These are phyloP conservation scores for Didymella segeticola DNA, from an alignment of 2,329 filamentous ascomycete species.

Conservation along the genomic window DNA sequence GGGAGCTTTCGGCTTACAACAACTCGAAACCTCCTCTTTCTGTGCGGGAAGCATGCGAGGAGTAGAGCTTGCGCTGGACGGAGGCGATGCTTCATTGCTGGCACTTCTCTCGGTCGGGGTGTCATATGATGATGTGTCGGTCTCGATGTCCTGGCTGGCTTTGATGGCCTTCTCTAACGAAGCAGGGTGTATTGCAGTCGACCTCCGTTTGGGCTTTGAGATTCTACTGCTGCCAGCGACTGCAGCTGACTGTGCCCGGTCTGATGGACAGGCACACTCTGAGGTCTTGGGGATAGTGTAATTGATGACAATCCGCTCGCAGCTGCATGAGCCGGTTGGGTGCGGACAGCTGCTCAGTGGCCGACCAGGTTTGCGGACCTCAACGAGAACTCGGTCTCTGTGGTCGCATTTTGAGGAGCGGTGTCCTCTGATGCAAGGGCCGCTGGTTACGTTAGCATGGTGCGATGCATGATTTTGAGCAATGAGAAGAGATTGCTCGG, in stretches of 20 bases:
- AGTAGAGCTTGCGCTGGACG: slow-evolving; percentile 49
- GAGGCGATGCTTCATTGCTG: slow-evolving; percentile 42
- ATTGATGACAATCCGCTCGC: slow-evolving; percentile 64
- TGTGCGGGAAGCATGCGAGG: slow-evolving; percentile 40
- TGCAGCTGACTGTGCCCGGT: slow-evolving; percentile 32
- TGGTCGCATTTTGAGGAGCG: slow-evolving; percentile 78
- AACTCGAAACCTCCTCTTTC: slow-evolving; percentile 37
- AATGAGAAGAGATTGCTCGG: no score
- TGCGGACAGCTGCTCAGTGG: slow-evolving; percentile 75
- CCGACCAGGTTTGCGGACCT: slow-evolving; percentile 74
- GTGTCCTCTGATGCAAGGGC: slow-evolving; percentile 77
- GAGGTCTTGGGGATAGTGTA: slow-evolving; percentile 53
- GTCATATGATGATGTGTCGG: slow-evolving; percentile 41
- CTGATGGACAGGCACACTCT: slow-evolving; percentile 48
- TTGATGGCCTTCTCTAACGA: slow-evolving; percentile 46
- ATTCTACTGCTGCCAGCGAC: slow-evolving; percentile 38
- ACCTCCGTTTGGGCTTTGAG: slow-evolving; percentile 43
- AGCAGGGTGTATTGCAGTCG: slow-evolving; percentile 35
- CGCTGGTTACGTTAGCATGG: slow-evolving; percentile 55
- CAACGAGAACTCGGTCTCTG: slow-evolving; percentile 71
- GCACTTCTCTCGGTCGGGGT: slow-evolving; percentile 44
- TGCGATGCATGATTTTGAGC: neutral
- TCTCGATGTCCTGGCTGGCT: slow-evolving; percentile 39
- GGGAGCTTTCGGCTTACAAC: slow-evolving; percentile 41
- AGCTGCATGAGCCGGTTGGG: slow-evolving; percentile 67